These are phyloP conservation scores for Fragilaria crotonensis DNA, from an alignment of 108 stramenopile species.

Conservation along the genomic window DNA sequence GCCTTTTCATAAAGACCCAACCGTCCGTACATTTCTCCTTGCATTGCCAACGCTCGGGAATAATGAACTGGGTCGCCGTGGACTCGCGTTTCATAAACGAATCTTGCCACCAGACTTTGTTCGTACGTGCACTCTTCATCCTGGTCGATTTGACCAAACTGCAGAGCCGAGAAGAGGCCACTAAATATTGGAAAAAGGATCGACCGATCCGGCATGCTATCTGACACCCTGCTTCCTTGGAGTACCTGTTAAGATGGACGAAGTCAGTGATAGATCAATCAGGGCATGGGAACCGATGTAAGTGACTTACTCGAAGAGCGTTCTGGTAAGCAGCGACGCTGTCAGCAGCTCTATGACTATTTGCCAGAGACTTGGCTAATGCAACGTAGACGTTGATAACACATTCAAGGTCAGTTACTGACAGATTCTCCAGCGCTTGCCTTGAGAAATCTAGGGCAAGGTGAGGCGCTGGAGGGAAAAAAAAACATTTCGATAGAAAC, in stretches of 20 bases:
- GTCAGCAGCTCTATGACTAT: background rate
- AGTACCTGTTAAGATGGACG: background rate
- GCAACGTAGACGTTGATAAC: background rate
- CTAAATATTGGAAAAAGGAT: slow-evolving; percentile 50
- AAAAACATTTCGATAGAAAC: no score
- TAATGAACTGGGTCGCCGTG: slow-evolving; percentile 56
- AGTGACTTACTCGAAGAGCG: background rate
- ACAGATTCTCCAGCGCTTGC: background rate
- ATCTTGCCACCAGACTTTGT: slow-evolving; percentile 28
- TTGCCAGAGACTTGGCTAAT: background rate
- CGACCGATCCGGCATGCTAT: slow-evolving; percentile 22
- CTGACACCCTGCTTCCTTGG: background rate
- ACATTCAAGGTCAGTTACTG: background rate
- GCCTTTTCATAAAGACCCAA: slow-evolving; percentile 40
- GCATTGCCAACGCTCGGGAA: slow-evolving; percentile 48
- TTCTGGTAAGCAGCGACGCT: background rate
- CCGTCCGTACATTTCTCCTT: slow-evolving; percentile 42
- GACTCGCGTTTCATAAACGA: slow-evolving; percentile 40
- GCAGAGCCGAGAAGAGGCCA: slow-evolving; percentile 40
- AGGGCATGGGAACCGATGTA: background rate
- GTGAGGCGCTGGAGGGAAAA: no score
- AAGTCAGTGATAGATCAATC: background rate
- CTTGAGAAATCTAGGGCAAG: background rate
- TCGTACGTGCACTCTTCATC: slow-evolving; percentile 24
- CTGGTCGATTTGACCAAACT: slow-evolving; percentile 34